Evolutionary conservation across 345 rosid genomes (phyloP).

Genomic region (Acer campestre): DNA sequence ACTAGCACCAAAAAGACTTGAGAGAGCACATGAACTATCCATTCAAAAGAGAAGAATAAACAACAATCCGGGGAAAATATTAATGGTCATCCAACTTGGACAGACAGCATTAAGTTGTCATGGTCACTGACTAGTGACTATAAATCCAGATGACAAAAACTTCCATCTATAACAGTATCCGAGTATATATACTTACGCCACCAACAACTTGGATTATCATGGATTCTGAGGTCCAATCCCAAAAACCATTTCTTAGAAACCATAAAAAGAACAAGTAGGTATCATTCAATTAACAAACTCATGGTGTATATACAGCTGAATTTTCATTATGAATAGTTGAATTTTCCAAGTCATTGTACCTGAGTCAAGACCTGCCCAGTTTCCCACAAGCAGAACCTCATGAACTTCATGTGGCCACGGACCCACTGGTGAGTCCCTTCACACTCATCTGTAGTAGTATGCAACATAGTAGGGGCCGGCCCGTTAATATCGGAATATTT

Average conservation of each 20-base stretch:
- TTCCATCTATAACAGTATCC: neutral
- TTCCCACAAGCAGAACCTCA: slow-evolving; percentile 31
- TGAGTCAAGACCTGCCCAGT: slow-evolving; percentile 20
- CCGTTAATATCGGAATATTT: slow-evolving; percentile 27
- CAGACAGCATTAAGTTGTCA: neutral
- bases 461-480: slow-evolving; percentile 62
- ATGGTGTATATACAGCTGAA: neutral
- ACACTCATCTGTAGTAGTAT: slow-evolving; percentile 30
- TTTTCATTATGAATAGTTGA: neutral
- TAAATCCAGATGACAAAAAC: neutral
- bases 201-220: neutral
- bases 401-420: slow-evolving; percentile 51
- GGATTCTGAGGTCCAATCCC: neutral
- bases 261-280: neutral
- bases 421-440: slow-evolving; percentile 40
- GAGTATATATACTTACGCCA: neutral
- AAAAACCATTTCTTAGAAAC: neutral
- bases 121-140: neutral
- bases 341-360: slow-evolving; percentile 8
- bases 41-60: no score
- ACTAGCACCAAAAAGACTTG: slow-evolving; percentile 18
- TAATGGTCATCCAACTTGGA: slow-evolving; percentile 4
- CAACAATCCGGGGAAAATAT: neutral
- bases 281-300: neutral
- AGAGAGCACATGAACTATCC: no score